Evolutionary conservation across 176 grass and related monocot genomes (phyloP).

Genomic region (Alopecurus myosuroides): DNA sequence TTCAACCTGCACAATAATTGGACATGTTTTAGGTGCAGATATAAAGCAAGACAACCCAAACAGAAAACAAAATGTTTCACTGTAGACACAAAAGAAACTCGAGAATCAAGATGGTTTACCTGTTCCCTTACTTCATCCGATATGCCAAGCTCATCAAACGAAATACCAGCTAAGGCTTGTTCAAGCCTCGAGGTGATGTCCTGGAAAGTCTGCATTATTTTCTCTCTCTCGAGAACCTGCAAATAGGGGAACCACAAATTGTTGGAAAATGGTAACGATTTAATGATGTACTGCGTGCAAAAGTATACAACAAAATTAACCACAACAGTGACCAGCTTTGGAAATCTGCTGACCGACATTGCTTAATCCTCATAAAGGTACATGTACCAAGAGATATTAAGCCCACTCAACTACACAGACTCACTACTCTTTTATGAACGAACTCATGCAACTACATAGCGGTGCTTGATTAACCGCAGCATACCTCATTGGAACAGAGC

Average conservation of each 20-base stretch:
- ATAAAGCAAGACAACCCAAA: constrained; percentile 10
- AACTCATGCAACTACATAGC: neutral
- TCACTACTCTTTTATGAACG: neutral
- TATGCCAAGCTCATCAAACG: constrained; percentile 81
- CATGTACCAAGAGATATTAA: neutral
- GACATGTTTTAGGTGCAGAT: constrained; percentile 15
- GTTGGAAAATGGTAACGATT: constrained; percentile 19
- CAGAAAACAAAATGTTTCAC: neutral
- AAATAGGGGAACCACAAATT: constrained; percentile 8
- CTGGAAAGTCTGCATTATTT: constrained; percentile 63
- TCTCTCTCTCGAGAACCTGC: constrained; percentile 85
- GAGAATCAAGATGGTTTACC: constrained; percentile 31
- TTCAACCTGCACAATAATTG: constrained; percentile 60
- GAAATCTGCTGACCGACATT: neutral
- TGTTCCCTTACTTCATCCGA: constrained; percentile 98
- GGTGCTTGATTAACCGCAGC: neutral
- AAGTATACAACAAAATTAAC: neutral
- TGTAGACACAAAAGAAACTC: neutral
- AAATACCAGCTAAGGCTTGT: constrained; percentile 61
- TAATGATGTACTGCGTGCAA: neutral
- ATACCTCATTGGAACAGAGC: neutral
- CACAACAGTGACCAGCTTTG: neutral
- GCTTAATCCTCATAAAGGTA: neutral
- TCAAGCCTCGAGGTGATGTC: constrained; percentile 75
- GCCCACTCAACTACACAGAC: neutral